These are phyloP conservation scores for Candida morakotiae DNA, from an alignment of 805 yeast genomes.

Conservation along the genomic window DNA sequence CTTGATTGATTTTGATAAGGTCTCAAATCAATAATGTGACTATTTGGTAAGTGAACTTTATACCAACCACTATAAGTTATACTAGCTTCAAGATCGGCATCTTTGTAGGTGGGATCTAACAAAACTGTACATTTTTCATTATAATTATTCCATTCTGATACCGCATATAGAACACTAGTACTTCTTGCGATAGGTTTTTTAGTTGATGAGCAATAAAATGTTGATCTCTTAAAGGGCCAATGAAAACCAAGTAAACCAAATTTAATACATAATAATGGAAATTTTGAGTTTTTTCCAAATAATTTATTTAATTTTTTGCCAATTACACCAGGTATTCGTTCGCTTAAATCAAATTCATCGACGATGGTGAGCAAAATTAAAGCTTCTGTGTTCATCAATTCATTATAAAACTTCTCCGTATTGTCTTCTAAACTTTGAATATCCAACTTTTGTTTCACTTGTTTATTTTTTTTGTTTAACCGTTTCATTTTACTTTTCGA, in stretches of 20 bases:
- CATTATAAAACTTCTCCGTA: conserved; percentile 24
- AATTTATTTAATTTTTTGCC: conserved; percentile 16
- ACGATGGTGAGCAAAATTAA: conserved; percentile 33
- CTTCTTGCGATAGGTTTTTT: conserved; percentile 37
- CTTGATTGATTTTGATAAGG: conserved; percentile 26
- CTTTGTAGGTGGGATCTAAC: conserved; percentile 34
- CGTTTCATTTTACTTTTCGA: conserved; percentile 16
- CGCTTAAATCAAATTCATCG: conserved; percentile 34
- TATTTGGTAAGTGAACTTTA: conserved; percentile 29
- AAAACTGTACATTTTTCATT: conserved; percentile 28
- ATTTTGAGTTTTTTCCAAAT: conserved; percentile 26
- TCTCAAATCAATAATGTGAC: conserved; percentile 39
- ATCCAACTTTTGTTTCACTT: conserved; percentile 8
- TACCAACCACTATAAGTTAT: conserved; percentile 37
- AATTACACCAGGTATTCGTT: conserved; percentile 22
- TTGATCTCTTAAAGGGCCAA: conserved; percentile 42
- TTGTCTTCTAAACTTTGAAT: conserved; percentile 9
- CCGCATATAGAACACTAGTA: conserved; percentile 35
- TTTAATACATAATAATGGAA: conserved; percentile 30
- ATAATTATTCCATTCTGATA: conserved; percentile 30
- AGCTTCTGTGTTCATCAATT: conserved; percentile 37
- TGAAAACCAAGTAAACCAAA: conserved; percentile 41
- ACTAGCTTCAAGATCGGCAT: conserved; percentile 27
- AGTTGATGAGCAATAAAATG: conserved; percentile 34
- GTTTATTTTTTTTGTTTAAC: conserved; percentile 12